phyloP scores from a whole-genome alignment of 306 rosid species.

The Medicago truncatula region DNA sequence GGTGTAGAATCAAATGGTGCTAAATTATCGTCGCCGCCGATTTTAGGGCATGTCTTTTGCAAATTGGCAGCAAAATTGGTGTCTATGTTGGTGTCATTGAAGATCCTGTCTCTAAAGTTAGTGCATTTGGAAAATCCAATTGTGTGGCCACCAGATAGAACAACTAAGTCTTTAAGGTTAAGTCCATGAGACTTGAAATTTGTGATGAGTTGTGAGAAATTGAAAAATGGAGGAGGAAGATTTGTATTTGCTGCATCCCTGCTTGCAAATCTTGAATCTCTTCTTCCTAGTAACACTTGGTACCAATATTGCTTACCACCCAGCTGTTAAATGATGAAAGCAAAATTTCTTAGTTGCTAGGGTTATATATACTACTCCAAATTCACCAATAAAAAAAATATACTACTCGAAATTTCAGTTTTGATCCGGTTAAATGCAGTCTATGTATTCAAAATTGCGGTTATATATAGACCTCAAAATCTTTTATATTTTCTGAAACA shows the following conservation, averaged over 20 bases:
- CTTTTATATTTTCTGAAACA: too few species aligned
- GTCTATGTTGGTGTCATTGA: slow-evolving; percentile 50
- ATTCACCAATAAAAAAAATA: too few species aligned
- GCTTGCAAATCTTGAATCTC: slow-evolving; percentile 55
- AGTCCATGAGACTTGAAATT: slow-evolving; percentile 49
- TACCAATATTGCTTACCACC: slow-evolving; percentile 54
- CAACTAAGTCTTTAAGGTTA: slow-evolving; percentile 50
- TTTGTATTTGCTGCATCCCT: slow-evolving; percentile 44
- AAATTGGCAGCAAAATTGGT: slow-evolving; percentile 38
- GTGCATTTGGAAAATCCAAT: slow-evolving; percentile 49
- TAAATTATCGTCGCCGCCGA: neutral
- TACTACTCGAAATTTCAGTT: too few species aligned
- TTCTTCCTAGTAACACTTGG: slow-evolving; percentile 53
- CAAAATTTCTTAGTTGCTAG: neutral
- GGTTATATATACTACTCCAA: too few species aligned
- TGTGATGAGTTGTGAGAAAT: slow-evolving; percentile 41
- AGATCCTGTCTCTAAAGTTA: slow-evolving; percentile 41
- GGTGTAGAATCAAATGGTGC: slow-evolving; percentile 46
- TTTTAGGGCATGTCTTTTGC: slow-evolving; percentile 27
- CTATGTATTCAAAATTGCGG: too few species aligned
- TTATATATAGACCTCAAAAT: too few species aligned
- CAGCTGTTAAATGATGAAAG: slow-evolving; percentile 23
- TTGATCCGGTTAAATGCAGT: too few species aligned
- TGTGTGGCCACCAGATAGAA: slow-evolving; percentile 58
- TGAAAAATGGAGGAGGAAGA: slow-evolving; percentile 47